phyloP scores from a whole-genome alignment of 2,329 filamentous ascomycete species.

The Ascochyta pisi region DNA sequence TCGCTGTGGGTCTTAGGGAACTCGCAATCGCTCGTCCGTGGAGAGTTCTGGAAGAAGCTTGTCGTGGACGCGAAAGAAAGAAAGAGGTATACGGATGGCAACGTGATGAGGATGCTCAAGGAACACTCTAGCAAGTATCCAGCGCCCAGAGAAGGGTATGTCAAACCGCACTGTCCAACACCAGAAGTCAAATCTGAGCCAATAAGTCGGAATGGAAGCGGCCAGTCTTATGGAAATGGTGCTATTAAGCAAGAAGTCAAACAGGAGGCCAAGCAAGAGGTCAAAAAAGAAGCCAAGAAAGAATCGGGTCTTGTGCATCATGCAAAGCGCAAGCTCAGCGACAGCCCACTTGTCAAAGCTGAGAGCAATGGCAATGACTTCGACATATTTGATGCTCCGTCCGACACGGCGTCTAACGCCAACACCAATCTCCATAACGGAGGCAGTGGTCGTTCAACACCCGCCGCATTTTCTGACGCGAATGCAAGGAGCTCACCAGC shows the following conservation, averaged over 20 bases:
- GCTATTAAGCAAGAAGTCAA: slow-evolving; percentile 20
- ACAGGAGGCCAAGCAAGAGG: slow-evolving; percentile 27
- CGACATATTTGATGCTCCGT: slow-evolving; percentile 39
- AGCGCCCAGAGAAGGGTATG: slow-evolving; percentile 36
- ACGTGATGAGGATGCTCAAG: slow-evolving; percentile 63
- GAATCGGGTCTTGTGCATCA: slow-evolving; percentile 75
- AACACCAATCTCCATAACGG: slow-evolving; percentile 26
- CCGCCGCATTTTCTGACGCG: slow-evolving; percentile 25
- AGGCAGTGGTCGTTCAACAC: slow-evolving; percentile 39
- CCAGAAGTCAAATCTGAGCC: slow-evolving; percentile 32
- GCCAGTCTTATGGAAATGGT: slow-evolving; percentile 23
- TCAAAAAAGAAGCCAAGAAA: slow-evolving; percentile 31
- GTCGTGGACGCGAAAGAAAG: slow-evolving; percentile 80
- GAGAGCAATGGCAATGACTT: slow-evolving; percentile 36
- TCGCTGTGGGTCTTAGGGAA: slow-evolving; percentile 97
- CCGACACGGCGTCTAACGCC: slow-evolving; percentile 28
- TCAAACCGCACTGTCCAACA: slow-evolving; percentile 28
- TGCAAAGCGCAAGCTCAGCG: slow-evolving; percentile 74
- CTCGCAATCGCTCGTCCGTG: slow-evolving; percentile 82
- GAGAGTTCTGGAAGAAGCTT: slow-evolving; percentile 87
- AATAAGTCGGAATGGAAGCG: slow-evolving; percentile 33
- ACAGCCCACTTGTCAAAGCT: slow-evolving; percentile 73
- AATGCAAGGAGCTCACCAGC: slow-evolving; percentile 25
- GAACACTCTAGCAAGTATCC: slow-evolving; percentile 57
- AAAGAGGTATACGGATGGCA: slow-evolving; percentile 76